Base-by-base conservation (phyloP, 1,284 basidiomycete genomes). In the Pascua guehoae region DNA sequence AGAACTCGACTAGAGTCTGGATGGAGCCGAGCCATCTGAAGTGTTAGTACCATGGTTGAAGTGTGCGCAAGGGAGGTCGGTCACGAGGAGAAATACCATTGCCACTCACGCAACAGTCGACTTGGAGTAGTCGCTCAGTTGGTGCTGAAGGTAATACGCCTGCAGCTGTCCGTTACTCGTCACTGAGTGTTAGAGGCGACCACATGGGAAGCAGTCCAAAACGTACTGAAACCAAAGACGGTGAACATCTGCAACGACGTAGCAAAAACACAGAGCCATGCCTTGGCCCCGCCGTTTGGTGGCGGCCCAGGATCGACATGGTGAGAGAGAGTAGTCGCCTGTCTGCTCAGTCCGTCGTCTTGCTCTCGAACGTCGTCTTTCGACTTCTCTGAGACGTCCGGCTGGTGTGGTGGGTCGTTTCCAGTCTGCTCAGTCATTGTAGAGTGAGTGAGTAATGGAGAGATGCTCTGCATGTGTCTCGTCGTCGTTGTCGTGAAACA, bases 191-290 rank as follows among this genome's bases (percentile, higher is more conserved):
- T n/a, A 52, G 49, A 44, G 36, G 39, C 14, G 8, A 16, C 40
- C 12, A 36, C 9, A 51, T 8, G 24, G n/a, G 11, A 4, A 8
- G 18, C 42, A 32, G 24, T 7, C 24, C 24, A 7, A 32, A 1
- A 71, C 72, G 63, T 56, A 76, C 74, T 64, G 18, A 75, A 65
- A 5, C 75, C 75, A 49, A 75, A 74, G 11, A 73, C 56, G 16
- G 67, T 70, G 52, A 77, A 75, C 42, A 72, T 51, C 10, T 72
- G 60, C 12, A 72, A 67, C 48, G 72, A 71, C 4, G 69, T 65
- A 11, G 66, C 63, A 16, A 53, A 40, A 8, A 77, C 69, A 40
- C 67, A 67, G n/a, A 63, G 54, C 74, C 75, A 77, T 36, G 75
- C 75, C 16, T 71, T 64, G 10, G 49, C 62, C 9, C 74, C 75